Evolutionary conservation across 1,284 basidiomycete species (phyloP).

Genomic region (Dichomitus squalens): DNA sequence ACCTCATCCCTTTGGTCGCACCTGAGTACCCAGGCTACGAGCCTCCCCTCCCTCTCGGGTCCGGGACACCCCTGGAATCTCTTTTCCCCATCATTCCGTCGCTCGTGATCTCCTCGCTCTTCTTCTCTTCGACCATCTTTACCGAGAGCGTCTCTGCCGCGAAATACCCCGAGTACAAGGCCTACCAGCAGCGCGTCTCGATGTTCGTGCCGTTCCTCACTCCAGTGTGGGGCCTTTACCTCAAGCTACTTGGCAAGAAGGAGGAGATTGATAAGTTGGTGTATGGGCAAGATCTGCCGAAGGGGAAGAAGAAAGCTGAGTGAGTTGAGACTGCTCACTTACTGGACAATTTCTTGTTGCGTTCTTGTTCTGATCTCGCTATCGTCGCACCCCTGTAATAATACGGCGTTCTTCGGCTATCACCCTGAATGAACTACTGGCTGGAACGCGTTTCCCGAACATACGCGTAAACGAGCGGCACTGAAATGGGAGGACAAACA

Average conservation of each 20-base stretch:
- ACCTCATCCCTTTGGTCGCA: conserved; percentile 64
- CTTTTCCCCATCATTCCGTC: conserved; percentile 52
- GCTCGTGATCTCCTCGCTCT: conserved; percentile 64
- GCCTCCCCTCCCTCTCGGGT: conserved; percentile 29
- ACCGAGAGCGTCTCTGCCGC: conserved; percentile 78
- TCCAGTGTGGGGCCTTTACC: conserved; percentile 39
- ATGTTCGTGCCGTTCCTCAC: conserved; percentile 76
- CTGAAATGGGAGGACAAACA: too few relatives aligned
- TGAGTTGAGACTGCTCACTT: conserved; percentile 1
- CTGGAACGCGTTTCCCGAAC: too few relatives aligned
- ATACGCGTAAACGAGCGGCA: too few relatives aligned
- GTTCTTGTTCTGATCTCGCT: background rate
- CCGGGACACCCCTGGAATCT: conserved; percentile 33
- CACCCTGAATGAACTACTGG: too few relatives aligned
- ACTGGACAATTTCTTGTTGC: background rate
- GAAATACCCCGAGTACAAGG: conserved; percentile 79
- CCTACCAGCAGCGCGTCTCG: conserved; percentile 79
- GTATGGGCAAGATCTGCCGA: conserved; percentile 38
- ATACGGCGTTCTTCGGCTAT: background rate
- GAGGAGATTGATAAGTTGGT: conserved; percentile 42
- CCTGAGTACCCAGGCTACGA: conserved; percentile 41
- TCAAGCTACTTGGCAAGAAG: conserved; percentile 39
- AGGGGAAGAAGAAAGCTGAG: conserved; percentile 25
- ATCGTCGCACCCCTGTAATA: background rate
- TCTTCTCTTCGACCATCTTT: conserved; percentile 74